Evolutionary conservation across 352 stramenopile species (phyloP).

Genomic region (Pythium monospermum): DNA sequence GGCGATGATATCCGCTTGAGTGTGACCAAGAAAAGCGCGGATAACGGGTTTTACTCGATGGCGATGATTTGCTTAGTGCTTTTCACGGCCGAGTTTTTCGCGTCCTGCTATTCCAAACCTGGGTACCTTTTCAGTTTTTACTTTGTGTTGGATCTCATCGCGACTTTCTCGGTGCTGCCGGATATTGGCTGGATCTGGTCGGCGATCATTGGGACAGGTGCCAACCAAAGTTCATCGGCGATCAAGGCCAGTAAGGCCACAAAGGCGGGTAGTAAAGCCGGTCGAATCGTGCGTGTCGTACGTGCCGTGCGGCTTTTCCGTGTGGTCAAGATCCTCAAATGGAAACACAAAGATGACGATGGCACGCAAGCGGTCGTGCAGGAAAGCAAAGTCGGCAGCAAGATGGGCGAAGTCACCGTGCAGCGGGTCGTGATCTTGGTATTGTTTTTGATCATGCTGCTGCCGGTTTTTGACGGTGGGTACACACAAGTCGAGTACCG

Average conservation of each 20-base stretch:
- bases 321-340: slow-evolving; percentile 85
- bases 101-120: slow-evolving; percentile 66
- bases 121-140: slow-evolving; percentile 90
- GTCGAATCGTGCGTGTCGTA: slow-evolving; percentile 82
- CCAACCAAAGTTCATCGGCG: slow-evolving; percentile 34
- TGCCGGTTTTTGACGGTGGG: slow-evolving; percentile 83
- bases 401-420: slow-evolving; percentile 86
- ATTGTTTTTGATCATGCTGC: slow-evolving; percentile 85
- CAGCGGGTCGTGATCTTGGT: slow-evolving; percentile 87
- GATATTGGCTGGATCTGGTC: slow-evolving; percentile 83
- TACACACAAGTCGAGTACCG: slow-evolving; percentile 74
- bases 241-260: slow-evolving; percentile 71
- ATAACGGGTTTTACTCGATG: slow-evolving; percentile 82
- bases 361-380: slow-evolving; percentile 29
- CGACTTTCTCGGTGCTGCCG: slow-evolving; percentile 75
- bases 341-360: slow-evolving; percentile 68
- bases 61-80: slow-evolving; percentile 85
- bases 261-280: slow-evolving; percentile 68
- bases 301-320: slow-evolving; percentile 78
- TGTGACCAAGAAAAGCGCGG: slow-evolving; percentile 54
- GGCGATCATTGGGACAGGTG: slow-evolving; percentile 57
- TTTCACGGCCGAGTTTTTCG: slow-evolving; percentile 86
- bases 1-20: slow-evolving; percentile 88
- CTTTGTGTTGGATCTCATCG: slow-evolving; percentile 83
- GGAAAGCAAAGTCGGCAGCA: slow-evolving; percentile 86